These are phyloP conservation scores for Phytopythium cucurbitacearum DNA, from an alignment of 352 stramenopile genomes.

Conservation along the genomic window DNA sequence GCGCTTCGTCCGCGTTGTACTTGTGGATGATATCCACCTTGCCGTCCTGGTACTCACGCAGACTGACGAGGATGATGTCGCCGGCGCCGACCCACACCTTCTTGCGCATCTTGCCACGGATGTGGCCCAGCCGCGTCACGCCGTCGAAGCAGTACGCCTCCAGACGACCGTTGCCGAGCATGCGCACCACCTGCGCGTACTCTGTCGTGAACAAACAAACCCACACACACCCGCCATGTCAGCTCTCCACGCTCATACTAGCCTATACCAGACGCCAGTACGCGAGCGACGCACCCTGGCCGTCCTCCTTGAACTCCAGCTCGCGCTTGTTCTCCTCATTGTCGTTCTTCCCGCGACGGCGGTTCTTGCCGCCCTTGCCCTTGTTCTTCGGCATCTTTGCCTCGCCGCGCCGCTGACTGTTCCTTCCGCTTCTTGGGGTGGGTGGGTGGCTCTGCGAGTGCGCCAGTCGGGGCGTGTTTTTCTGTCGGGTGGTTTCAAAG, in stretches of 20 bases:
- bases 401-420: no score
- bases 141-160: conserved; percentile 99
- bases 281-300: conserved; percentile 82
- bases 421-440: no score
- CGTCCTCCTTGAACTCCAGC: conserved; percentile 99
- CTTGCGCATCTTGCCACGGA: conserved; percentile 99
- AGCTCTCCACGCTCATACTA: not conserved
- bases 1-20: conserved; percentile 97
- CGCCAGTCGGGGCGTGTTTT: no score
- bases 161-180: conserved; percentile 98
- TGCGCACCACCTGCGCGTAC: conserved; percentile 98
- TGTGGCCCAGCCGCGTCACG: conserved; percentile 96
- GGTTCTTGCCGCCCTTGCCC: conserved; percentile 98
- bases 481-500: no score
- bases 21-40: conserved; percentile 99
- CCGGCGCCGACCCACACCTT: conserved; percentile 99
- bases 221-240: conserved; percentile 1
- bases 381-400: conserved; percentile 83
- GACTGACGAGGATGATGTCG: conserved; percentile 98
- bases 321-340: conserved; percentile 99
- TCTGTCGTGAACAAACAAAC: conserved; percentile 46
- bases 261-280: conserved; percentile 5
- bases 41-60: conserved; percentile 99
- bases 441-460: no score
- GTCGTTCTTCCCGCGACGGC: conserved; percentile 97